Evolutionary conservation across 2,329 filamentous ascomycete species (phyloP).

Genomic region (Microdochium trichocladiopsis): DNA sequence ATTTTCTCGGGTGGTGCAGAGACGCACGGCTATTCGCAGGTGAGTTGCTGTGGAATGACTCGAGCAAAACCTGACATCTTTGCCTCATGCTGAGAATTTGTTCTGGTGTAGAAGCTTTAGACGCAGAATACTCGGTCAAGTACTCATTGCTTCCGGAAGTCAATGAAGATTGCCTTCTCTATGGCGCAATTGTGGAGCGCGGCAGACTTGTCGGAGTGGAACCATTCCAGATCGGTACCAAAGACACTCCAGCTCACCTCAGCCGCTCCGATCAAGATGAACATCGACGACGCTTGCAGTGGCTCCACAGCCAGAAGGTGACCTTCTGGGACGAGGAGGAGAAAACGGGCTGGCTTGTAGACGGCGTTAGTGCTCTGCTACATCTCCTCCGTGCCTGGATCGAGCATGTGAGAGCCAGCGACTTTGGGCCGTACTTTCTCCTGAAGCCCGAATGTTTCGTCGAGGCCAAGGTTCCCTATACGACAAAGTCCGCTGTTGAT

Average conservation of each 20-base stretch:
- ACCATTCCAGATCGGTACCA: background rate
- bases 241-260: background rate
- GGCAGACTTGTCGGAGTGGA: background rate
- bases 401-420: too few species aligned
- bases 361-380: conserved; percentile 26
- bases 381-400: conserved; percentile 25
- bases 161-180: background rate
- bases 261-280: background rate
- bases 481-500: background rate
- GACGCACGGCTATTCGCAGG: background rate
- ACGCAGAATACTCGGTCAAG: background rate
- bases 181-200: background rate
- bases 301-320: conserved; percentile 4
- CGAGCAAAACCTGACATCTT: too few species aligned
- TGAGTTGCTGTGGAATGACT: too few species aligned
- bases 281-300: background rate
- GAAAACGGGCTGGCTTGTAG: conserved; percentile 24
- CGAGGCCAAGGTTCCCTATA: background rate
- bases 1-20: background rate
- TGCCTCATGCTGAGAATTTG: too few species aligned
- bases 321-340: conserved; percentile 25
- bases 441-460: conserved; percentile 4
- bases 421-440: conserved; percentile 6
- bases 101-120: background rate
- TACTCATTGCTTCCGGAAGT: background rate